Percentiles rank a stretch among this genome's conserved stretches.
Conservation (phyloP, 495 filamentous ascomycete species). For the Penicillium macrosclerotiorum region DNA sequence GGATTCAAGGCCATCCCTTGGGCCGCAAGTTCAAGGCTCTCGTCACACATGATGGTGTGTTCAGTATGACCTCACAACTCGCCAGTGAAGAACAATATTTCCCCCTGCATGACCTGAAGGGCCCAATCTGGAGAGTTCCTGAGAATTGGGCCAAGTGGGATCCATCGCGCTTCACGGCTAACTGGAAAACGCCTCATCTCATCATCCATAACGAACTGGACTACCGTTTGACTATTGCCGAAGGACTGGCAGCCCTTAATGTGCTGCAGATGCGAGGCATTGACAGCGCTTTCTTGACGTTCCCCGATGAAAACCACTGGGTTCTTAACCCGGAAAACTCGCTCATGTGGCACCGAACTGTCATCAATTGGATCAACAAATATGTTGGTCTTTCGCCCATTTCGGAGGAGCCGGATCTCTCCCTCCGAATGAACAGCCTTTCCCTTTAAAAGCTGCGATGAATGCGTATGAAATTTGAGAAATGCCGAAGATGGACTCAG, state of each 20-base stretch:
- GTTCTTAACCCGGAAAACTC: constrained; percentile 90
- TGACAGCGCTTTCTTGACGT: constrained; percentile 62
- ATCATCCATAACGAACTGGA: constrained; percentile 92
- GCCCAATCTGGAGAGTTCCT: constrained; percentile 70
- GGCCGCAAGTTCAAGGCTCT: constrained; percentile 82
- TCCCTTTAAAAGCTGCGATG: constrained; percentile 14
- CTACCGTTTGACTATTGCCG: constrained; percentile 79
- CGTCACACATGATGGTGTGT: constrained; percentile 89
- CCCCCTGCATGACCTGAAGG: constrained; percentile 77
- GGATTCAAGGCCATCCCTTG: constrained; percentile 53
- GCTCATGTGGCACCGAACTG: constrained; percentile 85
- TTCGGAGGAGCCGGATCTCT: constrained; percentile 24
- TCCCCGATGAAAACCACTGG: constrained; percentile 86
- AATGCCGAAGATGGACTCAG: neutral
- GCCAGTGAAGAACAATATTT: constrained; percentile 87
- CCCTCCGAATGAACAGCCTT: constrained; percentile 16
- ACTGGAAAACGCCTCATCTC: constrained; percentile 85
- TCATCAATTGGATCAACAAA: constrained; percentile 87
- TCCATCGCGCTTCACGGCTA: constrained; percentile 61
- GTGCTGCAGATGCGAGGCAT: constrained; percentile 66
- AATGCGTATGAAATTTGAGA: constrained; percentile 3
- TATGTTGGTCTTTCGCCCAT: constrained; percentile 56
- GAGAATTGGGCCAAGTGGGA: constrained; percentile 81
- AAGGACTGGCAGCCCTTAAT: constrained; percentile 87
- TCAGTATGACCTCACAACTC: constrained; percentile 72